Conservation (phyloP, 2,329 filamentous ascomycete species). For the Aaosphaeria arxii region DNA sequence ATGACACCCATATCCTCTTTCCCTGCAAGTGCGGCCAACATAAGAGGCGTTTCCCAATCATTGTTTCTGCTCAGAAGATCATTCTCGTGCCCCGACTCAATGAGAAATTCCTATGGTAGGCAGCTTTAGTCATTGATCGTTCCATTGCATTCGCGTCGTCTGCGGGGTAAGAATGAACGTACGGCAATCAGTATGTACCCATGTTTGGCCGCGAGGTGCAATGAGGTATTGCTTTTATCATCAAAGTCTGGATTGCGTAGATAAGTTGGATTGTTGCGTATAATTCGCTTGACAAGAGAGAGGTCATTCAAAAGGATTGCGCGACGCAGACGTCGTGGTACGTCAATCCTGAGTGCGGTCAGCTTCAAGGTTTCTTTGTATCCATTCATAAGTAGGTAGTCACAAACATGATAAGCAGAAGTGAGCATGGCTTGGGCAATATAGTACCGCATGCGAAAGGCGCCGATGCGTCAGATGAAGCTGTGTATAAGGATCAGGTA, state of each 20-base stretch:
- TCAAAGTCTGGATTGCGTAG: constrained; percentile 78
- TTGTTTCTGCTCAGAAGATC: constrained; percentile 74
- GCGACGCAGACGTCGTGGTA: constrained; percentile 72
- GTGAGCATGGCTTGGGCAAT: too few species aligned
- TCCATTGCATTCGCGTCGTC: constrained; percentile 3
- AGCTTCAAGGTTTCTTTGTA: not conserved
- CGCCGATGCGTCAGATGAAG: too few species aligned
- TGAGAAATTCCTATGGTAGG: constrained; percentile 55
- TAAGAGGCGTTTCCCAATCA: constrained; percentile 74
- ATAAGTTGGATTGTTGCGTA: constrained; percentile 66
- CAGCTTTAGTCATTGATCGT: not conserved
- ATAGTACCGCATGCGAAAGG: too few species aligned
- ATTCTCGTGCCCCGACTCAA: constrained; percentile 73
- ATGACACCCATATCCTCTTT: constrained; percentile 73
- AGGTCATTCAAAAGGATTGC: constrained; percentile 75
- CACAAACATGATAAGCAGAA: too few species aligned
- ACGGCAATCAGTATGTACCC: constrained; percentile 67
- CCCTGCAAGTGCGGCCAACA: constrained; percentile 69
- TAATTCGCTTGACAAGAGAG: constrained; percentile 72
- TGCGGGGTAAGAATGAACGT: constrained; percentile 12
- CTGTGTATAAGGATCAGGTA: too few species aligned
- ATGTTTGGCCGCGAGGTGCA: constrained; percentile 75
- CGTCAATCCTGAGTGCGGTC: constrained; percentile 63
- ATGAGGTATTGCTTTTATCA: constrained; percentile 74
- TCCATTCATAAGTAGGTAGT: too few species aligned